Percentiles rank a stretch among this genome's conserved stretches.
Evolutionary conservation across 345 rosid genomes (phyloP).

Genomic region (Acer yangbiense): DNA sequence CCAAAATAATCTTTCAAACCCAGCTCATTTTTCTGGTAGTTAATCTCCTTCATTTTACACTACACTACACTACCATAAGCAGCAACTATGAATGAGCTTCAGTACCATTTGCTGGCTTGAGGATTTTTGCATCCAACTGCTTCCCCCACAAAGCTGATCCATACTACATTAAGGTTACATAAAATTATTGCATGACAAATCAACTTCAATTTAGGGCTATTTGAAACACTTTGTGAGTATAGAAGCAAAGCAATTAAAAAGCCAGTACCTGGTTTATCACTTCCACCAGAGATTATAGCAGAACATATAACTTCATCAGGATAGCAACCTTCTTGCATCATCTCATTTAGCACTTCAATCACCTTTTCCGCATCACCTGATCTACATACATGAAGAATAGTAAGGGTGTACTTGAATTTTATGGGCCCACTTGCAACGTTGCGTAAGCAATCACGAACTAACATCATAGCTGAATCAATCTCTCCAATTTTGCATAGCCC

Average conservation of each 20-base stretch:
- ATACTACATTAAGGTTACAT: not conserved
- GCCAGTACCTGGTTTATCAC: constrained; percentile 9
- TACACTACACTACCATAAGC: not conserved
- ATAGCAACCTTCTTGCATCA: constrained; percentile 63
- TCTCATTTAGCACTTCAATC: constrained; percentile 70
- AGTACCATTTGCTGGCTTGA: not conserved
- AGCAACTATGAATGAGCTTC: not conserved
- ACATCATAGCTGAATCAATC: constrained; percentile 78
- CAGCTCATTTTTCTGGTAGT: not conserved
- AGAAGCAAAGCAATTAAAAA: not conserved
- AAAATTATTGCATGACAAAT: not conserved
- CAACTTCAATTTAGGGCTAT: not conserved
- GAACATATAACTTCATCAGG: constrained; percentile 59
- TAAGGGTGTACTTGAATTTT: constrained; percentile 75
- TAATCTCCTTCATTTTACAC: not conserved
- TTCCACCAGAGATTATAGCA: constrained; percentile 51
- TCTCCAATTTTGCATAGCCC: constrained; percentile 82
- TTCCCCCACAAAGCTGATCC: not conserved
- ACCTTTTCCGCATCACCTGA: constrained; percentile 55
- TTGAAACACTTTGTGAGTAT: not conserved
- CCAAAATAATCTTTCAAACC: not conserved
- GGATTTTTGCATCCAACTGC: not conserved
- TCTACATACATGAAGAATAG: constrained; percentile 61
- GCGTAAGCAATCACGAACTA: constrained; percentile 88
- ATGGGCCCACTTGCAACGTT: constrained; percentile 64